Base-by-base conservation (phyloP, 257 asterid genomes). In the Nyctanthes arbortristis region DNA sequence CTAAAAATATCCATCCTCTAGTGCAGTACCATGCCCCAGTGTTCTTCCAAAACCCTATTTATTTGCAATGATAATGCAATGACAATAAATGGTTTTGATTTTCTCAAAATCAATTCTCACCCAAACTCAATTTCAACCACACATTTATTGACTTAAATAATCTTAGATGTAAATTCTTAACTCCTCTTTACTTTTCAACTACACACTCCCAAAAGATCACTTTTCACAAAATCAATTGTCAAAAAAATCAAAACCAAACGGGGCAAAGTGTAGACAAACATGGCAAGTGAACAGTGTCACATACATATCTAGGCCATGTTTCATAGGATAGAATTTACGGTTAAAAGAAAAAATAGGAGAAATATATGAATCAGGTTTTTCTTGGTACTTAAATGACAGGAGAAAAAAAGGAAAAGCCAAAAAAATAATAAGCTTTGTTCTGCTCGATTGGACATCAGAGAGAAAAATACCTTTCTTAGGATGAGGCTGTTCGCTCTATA, bases 401-500 rank as follows among this genome's bases (percentile, higher is more conserved):
- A 45, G 55, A 45, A 45, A 45, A 16, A 14, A 0, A 1, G 55
- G 25, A 45, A 45, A 16, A 4, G 11, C 25, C n/a, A 45, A 45
- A 45, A 45, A n/a, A 14, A 45, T 22, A 12, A 22, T 32, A 66
- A 22, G 33, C 61, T 75, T 69, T 54, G 65, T 63, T 55, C 62
- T 14, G 40, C 65, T 24, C 0, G 24, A 60, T 73, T 45, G 56
- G 65, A 55, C 55, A 49, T 47, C 30, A 56, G 25, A 55, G n/a
- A 18, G 34, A 56, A 25, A 66, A 24, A n/a, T 88, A 93, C 98
- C 98, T 90, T 84, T 75, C 84, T 82, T 77, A 93, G 81, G 73
- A 89, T 88, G 74, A 87, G 93, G 88, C 97, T 86, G 82, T 94
- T 81, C 16, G 96, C 96, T 55, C 82, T 87, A 66, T 94, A 94